These are phyloP conservation scores for Pachysolen tannophilus DNA, from an alignment of 805 yeast species.

Conservation along the genomic window DNA sequence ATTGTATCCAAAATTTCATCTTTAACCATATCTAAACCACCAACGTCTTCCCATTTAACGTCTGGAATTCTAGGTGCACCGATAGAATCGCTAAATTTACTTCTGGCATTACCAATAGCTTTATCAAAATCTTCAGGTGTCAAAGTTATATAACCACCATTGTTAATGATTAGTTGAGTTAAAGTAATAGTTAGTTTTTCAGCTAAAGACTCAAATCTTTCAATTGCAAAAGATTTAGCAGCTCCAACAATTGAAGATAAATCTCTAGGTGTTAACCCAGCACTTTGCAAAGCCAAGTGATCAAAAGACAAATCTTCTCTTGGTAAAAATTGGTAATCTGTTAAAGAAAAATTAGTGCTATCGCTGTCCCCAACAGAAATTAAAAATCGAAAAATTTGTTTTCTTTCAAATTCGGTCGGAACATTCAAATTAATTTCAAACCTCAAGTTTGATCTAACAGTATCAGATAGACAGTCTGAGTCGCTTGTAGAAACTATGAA, in stretches of 20 bases:
- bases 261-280: conserved; percentile 87
- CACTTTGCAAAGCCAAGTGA: conserved; percentile 73
- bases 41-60: conserved; percentile 96
- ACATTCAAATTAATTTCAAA: conserved; percentile 73
- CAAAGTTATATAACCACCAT: conserved; percentile 47
- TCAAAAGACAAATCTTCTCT: conserved; percentile 46
- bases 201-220: conserved; percentile 33
- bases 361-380: conserved; percentile 13
- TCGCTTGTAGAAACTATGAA: conserved; percentile 65
- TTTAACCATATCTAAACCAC: conserved; percentile 86
- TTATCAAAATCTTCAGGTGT: conserved; percentile 55
- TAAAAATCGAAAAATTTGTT: conserved; percentile 48
- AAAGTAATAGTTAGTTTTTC: conserved; percentile 14
- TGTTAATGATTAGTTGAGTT: conserved; percentile 32
- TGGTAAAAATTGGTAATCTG: conserved; percentile 16
- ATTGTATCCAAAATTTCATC: conserved; percentile 92
- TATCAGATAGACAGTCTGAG: conserved; percentile 58
- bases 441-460: conserved; percentile 57
- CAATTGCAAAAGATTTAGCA: conserved; percentile 52
- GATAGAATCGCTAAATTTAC: conserved; percentile 84
- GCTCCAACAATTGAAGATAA: conserved; percentile 59
- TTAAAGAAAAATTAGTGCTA: background rate
- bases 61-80: conserved; percentile 96
- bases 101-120: conserved; percentile 76
- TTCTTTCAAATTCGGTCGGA: conserved; percentile 73